Evolutionary conservation across 192 early-diverging fungal genomes (phyloP).

Genomic region (Rhizoclosmatium sp.): DNA sequence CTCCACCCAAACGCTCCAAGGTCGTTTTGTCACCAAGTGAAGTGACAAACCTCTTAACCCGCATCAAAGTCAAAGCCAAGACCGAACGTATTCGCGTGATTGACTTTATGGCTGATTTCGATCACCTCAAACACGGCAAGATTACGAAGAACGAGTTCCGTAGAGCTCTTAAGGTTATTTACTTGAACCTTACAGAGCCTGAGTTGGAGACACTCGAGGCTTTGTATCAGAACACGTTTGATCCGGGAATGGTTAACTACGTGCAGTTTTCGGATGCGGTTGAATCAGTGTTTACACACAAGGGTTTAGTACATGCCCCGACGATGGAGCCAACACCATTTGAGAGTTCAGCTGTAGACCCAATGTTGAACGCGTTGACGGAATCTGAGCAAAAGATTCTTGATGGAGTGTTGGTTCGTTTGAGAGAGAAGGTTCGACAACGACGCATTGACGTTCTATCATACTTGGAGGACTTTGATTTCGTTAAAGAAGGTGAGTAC

Average conservation of each 20-base stretch:
- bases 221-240: constrained; percentile 32
- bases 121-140: constrained; percentile 57
- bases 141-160: constrained; percentile 60
- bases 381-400: constrained; percentile 43
- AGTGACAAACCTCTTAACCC: constrained; percentile 47
- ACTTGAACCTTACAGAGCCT: constrained; percentile 46
- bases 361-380: constrained; percentile 8
- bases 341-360: constrained; percentile 24
- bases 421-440: constrained; percentile 41
- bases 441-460: constrained; percentile 52
- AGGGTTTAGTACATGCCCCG: constrained; percentile 55
- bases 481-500: constrained; percentile 57
- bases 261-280: constrained; percentile 55
- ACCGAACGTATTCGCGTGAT: constrained; percentile 63
- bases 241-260: constrained; percentile 52
- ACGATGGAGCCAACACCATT: constrained; percentile 52
- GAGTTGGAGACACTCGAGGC: constrained; percentile 48
- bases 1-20: not conserved
- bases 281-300: constrained; percentile 61
- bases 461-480: constrained; percentile 62
- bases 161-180: constrained; percentile 57
- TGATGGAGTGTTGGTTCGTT: constrained; percentile 38
- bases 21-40: constrained; percentile 29
- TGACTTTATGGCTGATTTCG: constrained; percentile 66
- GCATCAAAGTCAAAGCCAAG: constrained; percentile 63